A percentile compares a stretch with the other conserved stretches of the same genome.
phyloP scores from a whole-genome alignment of 768 basidiomycete species.

The Termitomyces sp. region DNA sequence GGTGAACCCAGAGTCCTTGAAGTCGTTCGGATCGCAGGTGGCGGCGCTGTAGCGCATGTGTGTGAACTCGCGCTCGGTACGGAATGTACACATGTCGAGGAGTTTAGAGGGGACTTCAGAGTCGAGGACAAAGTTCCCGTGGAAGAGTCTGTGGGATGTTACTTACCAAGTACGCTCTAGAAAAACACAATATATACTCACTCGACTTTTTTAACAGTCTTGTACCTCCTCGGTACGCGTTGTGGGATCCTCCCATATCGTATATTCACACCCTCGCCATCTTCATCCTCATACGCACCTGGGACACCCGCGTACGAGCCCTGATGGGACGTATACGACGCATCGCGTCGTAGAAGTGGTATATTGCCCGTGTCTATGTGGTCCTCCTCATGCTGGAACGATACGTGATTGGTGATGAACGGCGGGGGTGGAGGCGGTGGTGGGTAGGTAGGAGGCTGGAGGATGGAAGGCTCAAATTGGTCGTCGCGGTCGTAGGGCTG shows the following conservation, averaged over 20 bases:
- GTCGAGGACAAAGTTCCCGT: constrained; percentile 93
- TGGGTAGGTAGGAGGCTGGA: constrained; percentile 23
- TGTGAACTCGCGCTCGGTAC: constrained; percentile 86
- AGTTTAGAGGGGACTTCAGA: constrained; percentile 88
- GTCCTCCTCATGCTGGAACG: constrained; percentile 27
- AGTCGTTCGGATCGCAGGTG: constrained; percentile 95
- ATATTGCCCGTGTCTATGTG: constrained; percentile 60
- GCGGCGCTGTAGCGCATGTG: constrained; percentile 96
- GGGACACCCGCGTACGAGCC: constrained; percentile 22
- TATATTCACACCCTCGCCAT: constrained; percentile 39
- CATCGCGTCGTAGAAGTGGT: constrained; percentile 55
- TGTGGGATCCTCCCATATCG: constrained; percentile 91
- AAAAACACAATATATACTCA: constrained; percentile 33
- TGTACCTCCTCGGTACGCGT: constrained; percentile 83
- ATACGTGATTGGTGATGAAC: constrained; percentile 1
- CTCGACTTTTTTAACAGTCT: constrained; percentile 92
- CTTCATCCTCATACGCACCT: constrained; percentile 41
- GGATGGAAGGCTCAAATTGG: constrained; percentile 22
- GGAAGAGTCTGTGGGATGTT: constrained; percentile 56
- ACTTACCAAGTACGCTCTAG: neutral
- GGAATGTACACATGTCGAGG: constrained; percentile 73
- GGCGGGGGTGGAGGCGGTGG: constrained; percentile 15
- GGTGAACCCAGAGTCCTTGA: constrained; percentile 77
- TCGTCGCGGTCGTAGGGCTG: no score
- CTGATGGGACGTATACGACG: constrained; percentile 21